Evolutionary conservation across 2,329 filamentous ascomycete species (phyloP).

Genomic region (Cercospora sp.): DNA sequence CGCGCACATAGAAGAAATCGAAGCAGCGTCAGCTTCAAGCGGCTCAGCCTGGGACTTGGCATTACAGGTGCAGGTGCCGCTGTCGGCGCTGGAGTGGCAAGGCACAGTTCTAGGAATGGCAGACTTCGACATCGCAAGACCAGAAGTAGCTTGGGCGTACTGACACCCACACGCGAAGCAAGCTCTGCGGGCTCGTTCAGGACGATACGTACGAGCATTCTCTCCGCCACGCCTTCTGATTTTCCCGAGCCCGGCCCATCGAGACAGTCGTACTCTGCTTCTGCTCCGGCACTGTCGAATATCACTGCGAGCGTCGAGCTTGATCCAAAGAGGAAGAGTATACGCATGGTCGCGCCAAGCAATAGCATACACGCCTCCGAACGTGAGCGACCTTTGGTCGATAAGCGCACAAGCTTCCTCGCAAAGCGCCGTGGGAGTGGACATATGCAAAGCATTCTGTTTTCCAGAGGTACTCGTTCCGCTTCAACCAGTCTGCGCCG

Average conservation of each 20-base stretch:
- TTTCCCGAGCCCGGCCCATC: conserved; percentile 39
- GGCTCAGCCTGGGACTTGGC: conserved; percentile 30
- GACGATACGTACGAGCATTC: conserved; percentile 43
- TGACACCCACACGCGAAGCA: conserved; percentile 33
- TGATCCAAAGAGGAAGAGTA: conserved; percentile 41
- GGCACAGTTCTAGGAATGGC: conserved; percentile 9
- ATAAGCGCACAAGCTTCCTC: conserved; percentile 47
- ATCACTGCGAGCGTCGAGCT: conserved; percentile 24
- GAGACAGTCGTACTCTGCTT: conserved; percentile 28
- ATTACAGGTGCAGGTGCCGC: conserved; percentile 28
- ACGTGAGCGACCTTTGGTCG: conserved; percentile 34
- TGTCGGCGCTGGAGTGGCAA: conserved; percentile 3
- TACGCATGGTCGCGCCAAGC: conserved; percentile 42
- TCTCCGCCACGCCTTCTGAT: conserved; percentile 43
- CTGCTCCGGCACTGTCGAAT: conserved; percentile 29
- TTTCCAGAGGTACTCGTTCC: conserved; percentile 38
- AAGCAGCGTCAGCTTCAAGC: conserved; percentile 24
- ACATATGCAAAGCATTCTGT: conserved; percentile 42
- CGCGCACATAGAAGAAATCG: conserved; percentile 36
- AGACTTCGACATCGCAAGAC: conserved; percentile 22
- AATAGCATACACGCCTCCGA: conserved; percentile 34
- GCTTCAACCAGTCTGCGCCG: conserved; percentile 21
- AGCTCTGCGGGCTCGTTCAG: conserved; percentile 42
- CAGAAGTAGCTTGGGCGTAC: conserved; percentile 29
- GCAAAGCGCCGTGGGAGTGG: conserved; percentile 42